phyloP scores from a whole-genome alignment of 441 rosid species.

The Breynia disticha region DNA sequence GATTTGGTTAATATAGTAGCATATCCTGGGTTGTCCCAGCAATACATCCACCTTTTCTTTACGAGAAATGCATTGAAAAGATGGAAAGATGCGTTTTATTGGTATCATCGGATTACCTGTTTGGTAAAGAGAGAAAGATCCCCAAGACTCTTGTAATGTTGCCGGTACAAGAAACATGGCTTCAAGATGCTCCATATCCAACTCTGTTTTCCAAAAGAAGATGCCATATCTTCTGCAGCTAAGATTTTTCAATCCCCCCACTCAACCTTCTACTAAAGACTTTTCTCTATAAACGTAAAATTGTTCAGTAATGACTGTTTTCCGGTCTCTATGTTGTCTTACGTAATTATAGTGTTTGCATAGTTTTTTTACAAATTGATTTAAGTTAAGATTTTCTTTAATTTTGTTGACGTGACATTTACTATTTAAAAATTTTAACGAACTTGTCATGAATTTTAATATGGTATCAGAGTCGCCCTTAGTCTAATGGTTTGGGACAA shows the following conservation, averaged over 20 bases:
- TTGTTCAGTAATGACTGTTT: no score
- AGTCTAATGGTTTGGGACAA: no score
- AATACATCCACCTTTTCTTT: background rate
- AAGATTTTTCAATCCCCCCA: constrained; percentile 4
- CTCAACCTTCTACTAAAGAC: no score
- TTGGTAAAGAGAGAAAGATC: constrained; percentile 20
- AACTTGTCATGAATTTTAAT: no score
- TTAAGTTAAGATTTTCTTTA: no score
- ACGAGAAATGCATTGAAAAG: constrained; percentile 9
- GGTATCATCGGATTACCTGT: constrained; percentile 10
- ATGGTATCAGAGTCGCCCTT: no score
- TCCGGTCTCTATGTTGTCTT: no score
- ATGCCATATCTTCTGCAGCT: constrained; percentile 19
- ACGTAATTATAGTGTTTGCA: no score
- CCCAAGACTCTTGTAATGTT: constrained; percentile 2
- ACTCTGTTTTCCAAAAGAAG: constrained; percentile 4
- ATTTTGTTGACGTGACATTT: no score
- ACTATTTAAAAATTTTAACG: no score
- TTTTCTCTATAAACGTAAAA: no score
- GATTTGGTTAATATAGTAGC: background rate
- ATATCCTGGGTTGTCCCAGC: constrained; percentile 3
- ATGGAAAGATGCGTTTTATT: background rate
- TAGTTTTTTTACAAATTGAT: no score
- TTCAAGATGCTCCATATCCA: background rate
- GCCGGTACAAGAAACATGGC: constrained; percentile 12